A percentile compares a stretch with the other conserved stretches of the same genome.
Conservation (phyloP, 2,329 filamentous ascomycete species). For the Microcyclospora tardicrescens region DNA sequence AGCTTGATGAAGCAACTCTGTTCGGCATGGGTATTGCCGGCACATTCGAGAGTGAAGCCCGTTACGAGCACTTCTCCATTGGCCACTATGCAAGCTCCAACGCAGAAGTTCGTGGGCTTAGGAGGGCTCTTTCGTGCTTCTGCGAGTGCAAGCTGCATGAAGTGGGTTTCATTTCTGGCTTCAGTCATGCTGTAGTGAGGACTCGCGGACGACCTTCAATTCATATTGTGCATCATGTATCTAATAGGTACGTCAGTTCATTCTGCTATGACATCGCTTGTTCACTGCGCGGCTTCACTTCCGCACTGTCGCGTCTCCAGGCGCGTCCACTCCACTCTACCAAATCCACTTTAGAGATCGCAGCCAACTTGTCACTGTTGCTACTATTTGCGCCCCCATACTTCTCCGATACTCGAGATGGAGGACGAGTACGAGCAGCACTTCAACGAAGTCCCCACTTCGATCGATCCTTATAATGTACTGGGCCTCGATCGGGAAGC, state of each 20-base stretch:
- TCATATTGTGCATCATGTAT: not conserved
- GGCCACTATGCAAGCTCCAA: constrained; percentile 65
- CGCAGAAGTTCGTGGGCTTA: constrained; percentile 82
- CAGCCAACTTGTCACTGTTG: constrained; percentile 27
- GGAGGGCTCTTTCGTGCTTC: constrained; percentile 69
- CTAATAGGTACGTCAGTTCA: too few species aligned
- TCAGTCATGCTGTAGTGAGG: not conserved
- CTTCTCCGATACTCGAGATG: not conserved
- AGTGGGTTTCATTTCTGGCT: constrained; percentile 17
- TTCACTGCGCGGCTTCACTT: too few species aligned
- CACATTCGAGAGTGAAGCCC: constrained; percentile 81
- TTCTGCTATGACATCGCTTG: too few species aligned
- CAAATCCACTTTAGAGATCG: not conserved
- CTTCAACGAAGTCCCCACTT: constrained; percentile 49
- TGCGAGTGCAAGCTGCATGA: constrained; percentile 61
- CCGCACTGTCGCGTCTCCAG: too few species aligned
- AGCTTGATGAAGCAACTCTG: constrained; percentile 80
- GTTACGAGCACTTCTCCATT: constrained; percentile 52
- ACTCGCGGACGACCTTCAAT: constrained; percentile 3
- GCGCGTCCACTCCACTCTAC: too few species aligned
- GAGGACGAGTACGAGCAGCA: constrained; percentile 15
- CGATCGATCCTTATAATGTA: constrained; percentile 66
- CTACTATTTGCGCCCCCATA: not conserved
- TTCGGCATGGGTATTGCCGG: constrained; percentile 92
- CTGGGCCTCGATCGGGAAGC: constrained; percentile 59